Evolutionary conservation across 768 basidiomycete genomes (phyloP).

Genomic region (Boletus patriciae): DNA sequence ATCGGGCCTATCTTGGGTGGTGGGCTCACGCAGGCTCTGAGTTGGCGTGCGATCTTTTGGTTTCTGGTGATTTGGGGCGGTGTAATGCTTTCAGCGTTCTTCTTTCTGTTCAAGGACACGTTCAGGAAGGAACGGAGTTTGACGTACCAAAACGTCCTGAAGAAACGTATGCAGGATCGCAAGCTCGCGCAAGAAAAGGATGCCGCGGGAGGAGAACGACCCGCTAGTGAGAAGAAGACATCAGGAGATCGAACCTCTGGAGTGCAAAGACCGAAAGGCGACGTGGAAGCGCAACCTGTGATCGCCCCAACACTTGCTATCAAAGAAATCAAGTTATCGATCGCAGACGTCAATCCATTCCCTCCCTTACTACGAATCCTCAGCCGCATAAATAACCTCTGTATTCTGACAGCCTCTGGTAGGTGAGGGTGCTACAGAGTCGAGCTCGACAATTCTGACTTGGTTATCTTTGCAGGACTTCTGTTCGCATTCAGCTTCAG

Average conservation of each 20-base stretch:
- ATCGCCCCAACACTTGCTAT: slow-evolving; percentile 11
- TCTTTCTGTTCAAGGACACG: slow-evolving; percentile 78
- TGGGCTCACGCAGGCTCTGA: slow-evolving; percentile 59
- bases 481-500: slow-evolving; percentile 71
- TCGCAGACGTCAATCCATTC: slow-evolving; percentile 73
- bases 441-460: not conserved
- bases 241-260: not conserved
- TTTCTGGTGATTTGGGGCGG: slow-evolving; percentile 71
- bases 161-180: slow-evolving; percentile 36
- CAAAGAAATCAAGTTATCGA: slow-evolving; percentile 51
- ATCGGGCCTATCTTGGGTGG: slow-evolving; percentile 74
- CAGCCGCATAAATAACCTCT: slow-evolving; percentile 62
- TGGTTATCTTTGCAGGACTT: slow-evolving; percentile 44
- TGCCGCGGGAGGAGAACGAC: slow-evolving; percentile 2
- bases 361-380: slow-evolving; percentile 62
- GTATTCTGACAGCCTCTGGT: slow-evolving; percentile 46
- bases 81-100: slow-evolving; percentile 52
- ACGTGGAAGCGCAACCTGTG: slow-evolving; percentile 27
- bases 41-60: slow-evolving; percentile 87
- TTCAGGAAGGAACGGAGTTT: slow-evolving; percentile 82
- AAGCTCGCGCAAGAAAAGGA: slow-evolving; percentile 18
- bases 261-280: slow-evolving; percentile 13
- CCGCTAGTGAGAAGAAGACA: slow-evolving; percentile 5
- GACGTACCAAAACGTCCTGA: slow-evolving; percentile 69
- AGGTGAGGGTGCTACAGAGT: slow-evolving; percentile 27